Base-by-base conservation (phyloP, 495 filamentous ascomycete genomes). In the Aspergillus kassunensis region DNA sequence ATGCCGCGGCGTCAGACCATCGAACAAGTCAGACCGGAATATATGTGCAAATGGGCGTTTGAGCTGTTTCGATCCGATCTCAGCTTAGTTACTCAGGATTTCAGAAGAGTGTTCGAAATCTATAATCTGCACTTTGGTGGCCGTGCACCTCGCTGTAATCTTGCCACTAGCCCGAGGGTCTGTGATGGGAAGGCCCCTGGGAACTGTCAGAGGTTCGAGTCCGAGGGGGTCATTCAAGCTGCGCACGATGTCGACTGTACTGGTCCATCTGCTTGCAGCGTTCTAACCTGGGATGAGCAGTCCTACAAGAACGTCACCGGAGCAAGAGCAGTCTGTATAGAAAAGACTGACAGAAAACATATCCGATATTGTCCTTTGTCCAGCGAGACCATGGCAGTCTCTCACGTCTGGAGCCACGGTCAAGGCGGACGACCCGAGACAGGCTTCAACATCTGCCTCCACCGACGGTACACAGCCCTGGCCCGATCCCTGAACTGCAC, bases 31-130 rank as follows among this genome's bases (percentile, higher is more conserved):
- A 18, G 44, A 24, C 44, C 44, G 8, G 20, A 36, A 4, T 47
- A 47, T 47, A 47, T 47, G 44, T 47, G 44, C 10, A 47, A 47
- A 35, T 47, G 44, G 44, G 44, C 44, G 1, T 47, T 47, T 36
- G 44, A 47, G 29, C 30, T 47, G 29, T 31, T 47, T 16, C 29
- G 44, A 12, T 49, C 45, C 0, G 45, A 49, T 37, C 45, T 49
- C 0, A 37, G 45, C 45, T 49, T 12, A 16, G 45, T 49, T 19
- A 49, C 45, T 31, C 45, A 49, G 45, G 45, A 49, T 49, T 49
- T 49, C 21, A 24, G 45, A 19, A 37, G 1, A 16, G 4, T 49
- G 15, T 49, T 49, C 18, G 45, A 49, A 18, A 25, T 37, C 18
- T 49, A 37, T 16, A 15, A 49, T 9, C 15, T 5, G 1, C 31